Percentiles rank a stretch among this genome's conserved stretches.
phyloP scores from a whole-genome alignment of 139 green algal genomes.

The Chlamydomonas incerta region DNA sequence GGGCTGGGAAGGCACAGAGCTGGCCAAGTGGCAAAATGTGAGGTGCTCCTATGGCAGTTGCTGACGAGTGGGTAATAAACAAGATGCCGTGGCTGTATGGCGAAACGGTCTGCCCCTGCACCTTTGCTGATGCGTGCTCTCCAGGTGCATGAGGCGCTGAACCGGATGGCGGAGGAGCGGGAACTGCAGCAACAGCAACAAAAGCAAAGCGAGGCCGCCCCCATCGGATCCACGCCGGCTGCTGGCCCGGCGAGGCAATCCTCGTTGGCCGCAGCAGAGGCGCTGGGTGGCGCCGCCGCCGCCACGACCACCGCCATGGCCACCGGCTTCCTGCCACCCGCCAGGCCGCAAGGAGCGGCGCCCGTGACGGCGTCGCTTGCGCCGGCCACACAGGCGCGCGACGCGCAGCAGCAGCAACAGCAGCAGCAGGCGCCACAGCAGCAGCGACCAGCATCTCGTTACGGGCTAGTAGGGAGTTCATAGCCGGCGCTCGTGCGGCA shows the following conservation, averaged over 20 bases:
- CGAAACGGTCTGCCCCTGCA: too few relatives aligned
- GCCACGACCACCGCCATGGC: neutral
- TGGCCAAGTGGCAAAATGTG: neutral
- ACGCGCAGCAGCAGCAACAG: neutral
- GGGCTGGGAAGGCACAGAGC: neutral
- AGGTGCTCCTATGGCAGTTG: too few relatives aligned
- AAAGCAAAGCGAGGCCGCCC: neutral
- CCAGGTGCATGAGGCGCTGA: constrained; percentile 13
- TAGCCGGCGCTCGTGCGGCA: neutral
- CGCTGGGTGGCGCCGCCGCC: neutral
- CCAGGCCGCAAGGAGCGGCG: neutral
- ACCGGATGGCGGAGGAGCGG: neutral
- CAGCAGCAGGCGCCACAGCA: neutral
- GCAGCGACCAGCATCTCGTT: neutral
- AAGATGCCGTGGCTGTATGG: neutral
- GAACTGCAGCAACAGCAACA: constrained; percentile 23
- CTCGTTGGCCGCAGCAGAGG: neutral
- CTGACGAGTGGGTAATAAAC: too few relatives aligned
- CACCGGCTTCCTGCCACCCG: neutral
- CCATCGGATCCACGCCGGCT: neutral
- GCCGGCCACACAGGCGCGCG: too few relatives aligned
- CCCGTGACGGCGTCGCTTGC: neutral
- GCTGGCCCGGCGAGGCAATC: neutral
- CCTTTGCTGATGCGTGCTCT: too few relatives aligned
- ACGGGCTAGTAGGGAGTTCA: neutral